Base-by-base conservation (phyloP, 2,329 filamentous ascomycete genomes). In the Cladophialophora yegresii region DNA sequence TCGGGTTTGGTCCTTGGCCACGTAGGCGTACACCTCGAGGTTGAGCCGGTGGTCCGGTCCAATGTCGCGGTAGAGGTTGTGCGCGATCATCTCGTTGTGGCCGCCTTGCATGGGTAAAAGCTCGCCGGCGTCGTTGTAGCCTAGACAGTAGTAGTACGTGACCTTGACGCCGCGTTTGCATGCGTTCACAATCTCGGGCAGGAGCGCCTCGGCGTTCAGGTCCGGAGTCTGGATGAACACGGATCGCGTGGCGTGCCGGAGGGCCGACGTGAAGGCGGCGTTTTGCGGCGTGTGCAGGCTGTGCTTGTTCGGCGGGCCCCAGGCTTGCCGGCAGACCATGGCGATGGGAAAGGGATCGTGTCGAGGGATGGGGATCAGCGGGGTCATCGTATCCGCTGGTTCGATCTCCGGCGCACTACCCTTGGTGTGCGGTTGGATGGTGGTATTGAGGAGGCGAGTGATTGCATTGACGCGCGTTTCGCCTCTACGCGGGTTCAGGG, bases 161-260 rank as follows among this genome's bases (percentile, higher is more conserved):
- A 92, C 85, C 57, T 87, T 79, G 0, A 92, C 76, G 0, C 89
- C 89, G 1, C 89, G 80, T 65, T 86, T 81, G n/a, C 87, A 83
- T 0, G 90, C 89, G 2, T 82, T 82, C 0, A 84, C 72, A 3
- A 93, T 82, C 0, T 86, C 87, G 0, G 86, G 83, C 0, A 92
- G 71, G 0, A 92, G 77, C 0, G 86, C 87, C 62, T 84, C 83
- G 0, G 90, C 89, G 71, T 93, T 93, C 43, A 93, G 81, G 23
- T 91, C 89, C 0, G 90, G 90, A 0, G 89, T 88, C 74, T 93
- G 89, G 63, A 93, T 92, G 71, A 93, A 91, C n/a, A 93, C 83
- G 30, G 77, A 82, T 12, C 78, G 77, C 60, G 80, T 75, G 0
- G 89, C 89, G 69, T 92, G 84, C 1, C 86, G 81, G 7, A 93